Percentiles rank a stretch among this genome's conserved stretches.
phyloP scores from a whole-genome alignment of 73 alveolate species.

The Paraurostyla sp. region DNA sequence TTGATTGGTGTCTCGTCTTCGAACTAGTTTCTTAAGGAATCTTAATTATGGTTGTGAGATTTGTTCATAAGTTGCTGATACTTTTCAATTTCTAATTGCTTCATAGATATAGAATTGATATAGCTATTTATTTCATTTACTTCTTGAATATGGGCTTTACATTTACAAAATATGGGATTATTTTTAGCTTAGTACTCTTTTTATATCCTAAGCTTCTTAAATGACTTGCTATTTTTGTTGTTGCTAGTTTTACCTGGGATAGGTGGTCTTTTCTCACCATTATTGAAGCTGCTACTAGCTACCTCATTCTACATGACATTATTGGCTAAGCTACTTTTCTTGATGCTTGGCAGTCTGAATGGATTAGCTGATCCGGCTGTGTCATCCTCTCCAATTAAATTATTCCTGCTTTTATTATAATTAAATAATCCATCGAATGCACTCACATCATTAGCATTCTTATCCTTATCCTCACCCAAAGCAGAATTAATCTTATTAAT shows the following conservation, averaged over 20 bases:
- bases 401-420: background rate
- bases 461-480: background rate
- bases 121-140: conserved; percentile 7
- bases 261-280: background rate
- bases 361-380: background rate
- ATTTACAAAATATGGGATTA: background rate
- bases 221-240: no score
- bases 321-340: no score
- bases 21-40: no score
- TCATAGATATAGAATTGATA: background rate
- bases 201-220: background rate
- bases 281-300: no score
- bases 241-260: background rate
- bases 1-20: no score
- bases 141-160: background rate
- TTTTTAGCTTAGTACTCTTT: background rate
- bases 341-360: background rate
- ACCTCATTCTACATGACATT: no score
- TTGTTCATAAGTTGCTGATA: no score
- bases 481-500: background rate
- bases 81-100: background rate
- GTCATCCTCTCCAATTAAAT: background rate
- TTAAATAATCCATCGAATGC: background rate
- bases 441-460: background rate
- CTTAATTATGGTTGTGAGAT: no score